phyloP scores from a whole-genome alignment of 1,284 basidiomycete species.

The Abortiporus biennis region DNA sequence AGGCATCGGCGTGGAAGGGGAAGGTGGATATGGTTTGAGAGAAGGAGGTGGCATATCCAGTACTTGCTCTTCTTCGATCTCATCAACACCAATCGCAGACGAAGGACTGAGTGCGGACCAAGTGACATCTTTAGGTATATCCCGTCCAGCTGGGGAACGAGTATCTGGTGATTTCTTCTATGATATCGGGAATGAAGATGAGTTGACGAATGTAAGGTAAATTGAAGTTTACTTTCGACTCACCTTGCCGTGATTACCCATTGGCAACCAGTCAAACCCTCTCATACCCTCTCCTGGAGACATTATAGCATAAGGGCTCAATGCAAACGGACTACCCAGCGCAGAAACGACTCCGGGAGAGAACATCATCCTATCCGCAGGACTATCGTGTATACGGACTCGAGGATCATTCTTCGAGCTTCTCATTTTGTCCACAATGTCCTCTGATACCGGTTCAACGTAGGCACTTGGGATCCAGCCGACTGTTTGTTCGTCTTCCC shows the following conservation, averaged over 20 bases:
- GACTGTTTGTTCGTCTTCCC: conserved; percentile 41
- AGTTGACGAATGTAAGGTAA: no score
- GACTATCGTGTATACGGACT: neutral
- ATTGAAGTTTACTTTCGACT: neutral
- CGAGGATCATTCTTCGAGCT: conserved; percentile 2
- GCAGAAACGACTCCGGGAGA: neutral
- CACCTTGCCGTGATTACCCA: conserved; percentile 15
- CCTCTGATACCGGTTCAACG: conserved; percentile 26
- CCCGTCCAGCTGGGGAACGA: neutral
- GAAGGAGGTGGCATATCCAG: conserved; percentile 15
- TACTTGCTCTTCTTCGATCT: conserved; percentile 11
- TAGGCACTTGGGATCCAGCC: conserved; percentile 62
- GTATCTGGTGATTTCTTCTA: neutral
- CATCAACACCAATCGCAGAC: neutral
- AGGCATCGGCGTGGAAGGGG: conserved; percentile 37
- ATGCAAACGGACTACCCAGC: no score
- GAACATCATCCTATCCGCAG: conserved; percentile 4
- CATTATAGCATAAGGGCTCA: conserved; percentile 7
- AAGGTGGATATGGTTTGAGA: conserved; percentile 28
- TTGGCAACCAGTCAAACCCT: conserved; percentile 18
- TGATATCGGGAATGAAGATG: no score
- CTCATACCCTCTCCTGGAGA: conserved; percentile 13
- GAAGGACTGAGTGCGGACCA: conserved; percentile 4
- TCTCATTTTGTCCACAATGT: conserved; percentile 27
- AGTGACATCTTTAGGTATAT: conserved; percentile 7